Conservation (phyloP, 331 rosid genomes). For the Malus hybrid region DNA sequence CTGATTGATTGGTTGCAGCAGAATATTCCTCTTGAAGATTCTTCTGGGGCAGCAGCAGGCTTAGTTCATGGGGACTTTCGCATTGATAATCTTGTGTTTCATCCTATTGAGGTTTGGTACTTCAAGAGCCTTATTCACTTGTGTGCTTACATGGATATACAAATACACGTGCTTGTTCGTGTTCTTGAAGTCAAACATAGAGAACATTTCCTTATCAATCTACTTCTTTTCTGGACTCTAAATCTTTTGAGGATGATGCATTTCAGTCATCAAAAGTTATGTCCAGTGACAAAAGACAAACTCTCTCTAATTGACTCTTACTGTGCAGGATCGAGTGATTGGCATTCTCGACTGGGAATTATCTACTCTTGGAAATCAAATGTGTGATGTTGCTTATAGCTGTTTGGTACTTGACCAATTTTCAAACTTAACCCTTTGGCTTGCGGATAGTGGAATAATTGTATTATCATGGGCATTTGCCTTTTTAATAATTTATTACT, state of each 20-base stretch:
- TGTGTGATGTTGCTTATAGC: slow-evolving; percentile 83
- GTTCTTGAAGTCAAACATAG: neutral
- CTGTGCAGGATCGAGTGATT: slow-evolving; percentile 87
- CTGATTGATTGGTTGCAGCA: slow-evolving; percentile 68
- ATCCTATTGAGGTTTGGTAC: slow-evolving; percentile 72
- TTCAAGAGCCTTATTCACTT: slow-evolving; percentile 5
- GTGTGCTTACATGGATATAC: neutral
- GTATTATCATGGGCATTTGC: neutral
- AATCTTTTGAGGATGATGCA: neutral
- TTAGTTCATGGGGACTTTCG: slow-evolving; percentile 98
- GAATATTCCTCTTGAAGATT: slow-evolving; percentile 79
- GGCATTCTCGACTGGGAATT: slow-evolving; percentile 98
- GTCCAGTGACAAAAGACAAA: neutral
- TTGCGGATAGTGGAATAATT: neutral
- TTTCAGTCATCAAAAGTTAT: neutral
- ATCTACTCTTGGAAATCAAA: slow-evolving; percentile 95
- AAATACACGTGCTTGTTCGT: neutral
- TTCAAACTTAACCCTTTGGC: slow-evolving; percentile 10
- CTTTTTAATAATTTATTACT: neutral
- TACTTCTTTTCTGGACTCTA: neutral
- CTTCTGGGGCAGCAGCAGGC: slow-evolving; percentile 62
- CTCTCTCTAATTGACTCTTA: neutral
- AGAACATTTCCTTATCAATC: neutral
- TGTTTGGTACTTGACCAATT: slow-evolving; percentile 46
- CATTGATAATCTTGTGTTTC: slow-evolving; percentile 84